Percentiles rank a stretch among this genome's conserved stretches.
Evolutionary conservation across 176 grass and related monocot genomes (phyloP).

Genomic region (Zoysia pacifica): DNA sequence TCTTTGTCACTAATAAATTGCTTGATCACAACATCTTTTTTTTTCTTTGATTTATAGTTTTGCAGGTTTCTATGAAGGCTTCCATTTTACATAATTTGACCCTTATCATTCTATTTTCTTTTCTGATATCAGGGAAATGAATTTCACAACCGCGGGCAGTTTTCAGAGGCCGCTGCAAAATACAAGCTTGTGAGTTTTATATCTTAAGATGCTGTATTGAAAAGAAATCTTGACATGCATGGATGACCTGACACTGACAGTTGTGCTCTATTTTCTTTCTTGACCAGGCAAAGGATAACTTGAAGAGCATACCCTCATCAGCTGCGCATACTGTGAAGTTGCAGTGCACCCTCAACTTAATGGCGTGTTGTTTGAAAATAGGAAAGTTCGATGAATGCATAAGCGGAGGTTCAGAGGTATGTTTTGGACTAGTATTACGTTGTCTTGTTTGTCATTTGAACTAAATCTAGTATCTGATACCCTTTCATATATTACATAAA

Average conservation of each 20-base stretch:
- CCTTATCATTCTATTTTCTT: conserved; percentile 28
- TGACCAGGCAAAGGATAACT: conserved; percentile 86
- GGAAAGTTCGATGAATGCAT: conserved; percentile 77
- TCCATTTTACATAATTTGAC: not conserved
- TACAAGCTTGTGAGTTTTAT: conserved; percentile 79
- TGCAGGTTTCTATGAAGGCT: conserved; percentile 30
- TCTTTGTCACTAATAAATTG: not conserved
- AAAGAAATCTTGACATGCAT: not conserved
- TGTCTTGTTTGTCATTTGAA: conserved; percentile 20
- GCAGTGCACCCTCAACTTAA: conserved; percentile 94
- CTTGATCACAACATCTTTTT: not conserved
- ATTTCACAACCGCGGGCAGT: conserved; percentile 74
- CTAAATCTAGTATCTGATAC: not conserved
- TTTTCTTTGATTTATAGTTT: not conserved
- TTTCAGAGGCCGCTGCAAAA: conserved; percentile 74
- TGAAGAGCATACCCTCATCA: conserved; percentile 62
- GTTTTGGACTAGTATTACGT: conserved; percentile 25
- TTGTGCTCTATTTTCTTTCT: conserved; percentile 18
- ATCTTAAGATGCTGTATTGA: conserved; percentile 3
- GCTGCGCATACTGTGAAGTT: conserved; percentile 58
- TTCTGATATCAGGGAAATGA: conserved; percentile 69
- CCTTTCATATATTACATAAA: not conserved
- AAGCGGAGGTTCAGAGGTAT: conserved; percentile 93
- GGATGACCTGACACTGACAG: not conserved
- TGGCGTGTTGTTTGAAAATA: conserved; percentile 93